These are phyloP conservation scores for Kentomonas sorsogonicus DNA, from an alignment of 208 protist species.

Conservation along the genomic window DNA sequence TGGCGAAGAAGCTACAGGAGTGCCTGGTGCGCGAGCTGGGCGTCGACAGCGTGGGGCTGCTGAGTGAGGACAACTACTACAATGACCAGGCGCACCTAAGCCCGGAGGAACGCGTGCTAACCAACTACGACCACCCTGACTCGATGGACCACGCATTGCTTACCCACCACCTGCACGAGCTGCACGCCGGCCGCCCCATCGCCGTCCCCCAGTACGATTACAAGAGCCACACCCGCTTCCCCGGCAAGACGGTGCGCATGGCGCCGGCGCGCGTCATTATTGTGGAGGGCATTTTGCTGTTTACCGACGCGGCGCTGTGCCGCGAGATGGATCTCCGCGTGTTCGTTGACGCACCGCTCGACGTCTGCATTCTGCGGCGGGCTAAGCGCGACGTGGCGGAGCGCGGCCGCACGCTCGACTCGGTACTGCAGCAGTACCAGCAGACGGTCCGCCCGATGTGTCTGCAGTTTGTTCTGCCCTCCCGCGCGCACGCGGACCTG, in stretches of 20 bases:
- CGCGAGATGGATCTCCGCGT: conserved; percentile 80
- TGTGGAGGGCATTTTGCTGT: conserved; percentile 89
- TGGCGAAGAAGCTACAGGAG: conserved; percentile 55
- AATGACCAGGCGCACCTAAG: conserved; percentile 23
- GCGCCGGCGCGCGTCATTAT: conserved; percentile 78
- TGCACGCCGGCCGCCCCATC: conserved; percentile 54
- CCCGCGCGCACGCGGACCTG: conserved; percentile 73
- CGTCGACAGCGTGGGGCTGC: conserved; percentile 49
- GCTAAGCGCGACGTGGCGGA: conserved; percentile 76
- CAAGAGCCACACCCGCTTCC: conserved; percentile 59
- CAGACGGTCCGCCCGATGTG: conserved; percentile 86
- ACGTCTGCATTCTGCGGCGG: conserved; percentile 78
- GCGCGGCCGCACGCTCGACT: conserved; percentile 67
- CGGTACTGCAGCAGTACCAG: conserved; percentile 84
- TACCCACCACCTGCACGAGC: conserved; percentile 34
- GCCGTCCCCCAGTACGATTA: conserved; percentile 92
- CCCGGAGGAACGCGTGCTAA: conserved; percentile 16
- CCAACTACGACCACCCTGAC: conserved; percentile 62
- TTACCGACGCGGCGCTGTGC: conserved; percentile 47
- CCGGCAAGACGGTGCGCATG: conserved; percentile 25
- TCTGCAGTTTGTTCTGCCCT: conserved; percentile 70
- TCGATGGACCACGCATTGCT: conserved; percentile 79
- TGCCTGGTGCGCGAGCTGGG: conserved; percentile 35
- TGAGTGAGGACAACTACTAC: conserved; percentile 90
- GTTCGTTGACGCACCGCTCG: conserved; percentile 88